phyloP scores from a whole-genome alignment of 2,329 filamentous ascomycete genomes.

The Aspergillus neoniger region DNA sequence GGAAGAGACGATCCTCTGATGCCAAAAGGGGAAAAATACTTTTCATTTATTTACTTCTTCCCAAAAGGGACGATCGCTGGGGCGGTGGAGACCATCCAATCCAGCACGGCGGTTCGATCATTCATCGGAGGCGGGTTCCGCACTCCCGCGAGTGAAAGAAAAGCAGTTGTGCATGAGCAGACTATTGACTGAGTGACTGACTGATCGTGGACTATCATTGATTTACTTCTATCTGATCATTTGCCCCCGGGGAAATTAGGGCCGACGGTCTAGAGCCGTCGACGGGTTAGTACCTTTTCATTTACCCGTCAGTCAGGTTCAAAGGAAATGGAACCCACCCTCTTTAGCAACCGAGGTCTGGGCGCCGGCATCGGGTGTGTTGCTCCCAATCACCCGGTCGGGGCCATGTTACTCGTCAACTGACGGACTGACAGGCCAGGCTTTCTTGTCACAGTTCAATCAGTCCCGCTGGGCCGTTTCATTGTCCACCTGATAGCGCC shows the following conservation, averaged over 20 bases:
- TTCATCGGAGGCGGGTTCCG: constrained; percentile 11
- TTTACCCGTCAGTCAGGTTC: constrained; percentile 1
- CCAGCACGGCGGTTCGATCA: constrained; percentile 22
- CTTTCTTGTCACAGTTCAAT: not conserved
- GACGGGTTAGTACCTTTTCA: not conserved
- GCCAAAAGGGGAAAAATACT: constrained; percentile 1
- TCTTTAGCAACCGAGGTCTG: not conserved
- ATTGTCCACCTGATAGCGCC: not conserved
- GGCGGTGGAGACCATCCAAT: constrained; percentile 13
- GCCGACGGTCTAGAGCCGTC: constrained; percentile 4
- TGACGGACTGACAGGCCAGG: not conserved
- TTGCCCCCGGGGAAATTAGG: constrained; percentile 5
- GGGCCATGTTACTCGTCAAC: not conserved
- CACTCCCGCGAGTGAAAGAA: not conserved
- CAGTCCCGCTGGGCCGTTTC: not conserved
- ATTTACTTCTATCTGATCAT: not conserved
- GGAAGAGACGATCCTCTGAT: constrained; percentile 3
- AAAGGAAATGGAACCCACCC: not conserved
- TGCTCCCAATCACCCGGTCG: not conserved
- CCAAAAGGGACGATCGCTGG: constrained; percentile 14
- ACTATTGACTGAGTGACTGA: constrained; percentile 6
- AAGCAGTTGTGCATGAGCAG: not conserved
- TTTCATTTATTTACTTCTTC: not conserved
- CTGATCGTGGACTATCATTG: not conserved
- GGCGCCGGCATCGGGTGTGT: no score